phyloP scores from a whole-genome alignment of 2,329 filamentous ascomycete species.

The Aspergillus sp. region DNA sequence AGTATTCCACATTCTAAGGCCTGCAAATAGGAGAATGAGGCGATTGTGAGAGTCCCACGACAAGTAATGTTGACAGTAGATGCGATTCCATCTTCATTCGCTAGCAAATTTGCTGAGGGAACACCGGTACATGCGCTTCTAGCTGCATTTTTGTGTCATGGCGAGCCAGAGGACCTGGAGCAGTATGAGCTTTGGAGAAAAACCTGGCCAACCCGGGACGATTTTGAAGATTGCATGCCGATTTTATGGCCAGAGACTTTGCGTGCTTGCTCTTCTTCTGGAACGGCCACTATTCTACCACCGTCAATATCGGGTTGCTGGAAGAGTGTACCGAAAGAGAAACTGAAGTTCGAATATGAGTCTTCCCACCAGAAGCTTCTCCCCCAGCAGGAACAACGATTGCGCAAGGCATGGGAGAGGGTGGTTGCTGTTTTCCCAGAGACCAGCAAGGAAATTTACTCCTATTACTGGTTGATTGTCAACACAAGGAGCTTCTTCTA shows the following conservation, averaged over 20 bases:
- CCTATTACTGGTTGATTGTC: constrained; percentile 61
- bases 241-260: constrained; percentile 52
- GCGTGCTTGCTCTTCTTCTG: constrained; percentile 23
- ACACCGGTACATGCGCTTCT: constrained; percentile 70
- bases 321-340: constrained; percentile 27
- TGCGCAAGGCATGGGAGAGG: constrained; percentile 51
- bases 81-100: constrained; percentile 56
- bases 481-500: constrained; percentile 63
- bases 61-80: constrained; percentile 64
- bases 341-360: constrained; percentile 28
- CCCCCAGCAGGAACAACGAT: constrained; percentile 54
- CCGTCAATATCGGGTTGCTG: constrained; percentile 40
- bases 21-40: constrained; percentile 53
- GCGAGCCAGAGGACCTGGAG: constrained; percentile 43
- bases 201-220: constrained; percentile 63
- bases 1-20: neutral
- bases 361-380: constrained; percentile 37
- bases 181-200: constrained; percentile 61
- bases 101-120: constrained; percentile 51
- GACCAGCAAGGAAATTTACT: constrained; percentile 44
- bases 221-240: constrained; percentile 61
- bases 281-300: constrained; percentile 25
- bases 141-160: constrained; percentile 64
- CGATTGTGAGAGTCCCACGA: constrained; percentile 65
- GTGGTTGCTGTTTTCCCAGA: constrained; percentile 47